Evolutionary conservation across 2,329 filamentous ascomycete genomes (phyloP).

Genomic region (Stagonosporopsis cucurbitacearum): DNA sequence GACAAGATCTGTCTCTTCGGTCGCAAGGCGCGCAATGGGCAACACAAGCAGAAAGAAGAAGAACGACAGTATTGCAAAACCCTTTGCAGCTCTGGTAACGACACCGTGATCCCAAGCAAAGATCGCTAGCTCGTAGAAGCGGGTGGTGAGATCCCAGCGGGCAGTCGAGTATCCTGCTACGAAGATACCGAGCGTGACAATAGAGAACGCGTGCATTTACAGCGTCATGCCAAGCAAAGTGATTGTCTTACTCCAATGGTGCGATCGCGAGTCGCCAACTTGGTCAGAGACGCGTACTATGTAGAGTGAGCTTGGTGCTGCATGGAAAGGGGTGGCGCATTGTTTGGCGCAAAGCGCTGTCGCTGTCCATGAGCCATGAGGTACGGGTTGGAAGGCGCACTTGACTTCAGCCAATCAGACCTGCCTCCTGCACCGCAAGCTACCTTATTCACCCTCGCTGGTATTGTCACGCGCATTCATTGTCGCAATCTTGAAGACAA

Average conservation of each 20-base stretch:
- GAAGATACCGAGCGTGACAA: conserved; percentile 96
- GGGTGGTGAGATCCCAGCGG: conserved; percentile 96
- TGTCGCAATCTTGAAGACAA: background rate
- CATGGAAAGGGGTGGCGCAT: conserved; percentile 15
- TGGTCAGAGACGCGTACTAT: background rate
- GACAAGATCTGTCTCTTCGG: conserved; percentile 81
- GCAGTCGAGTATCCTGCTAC: conserved; percentile 99
- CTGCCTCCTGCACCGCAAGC: background rate
- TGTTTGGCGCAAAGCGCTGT: conserved; percentile 25
- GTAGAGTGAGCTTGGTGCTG: background rate
- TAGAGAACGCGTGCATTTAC: conserved; percentile 96
- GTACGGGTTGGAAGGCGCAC: conserved; percentile 3
- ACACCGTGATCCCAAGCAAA: conserved; percentile 99
- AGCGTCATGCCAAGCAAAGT: conserved; percentile 32
- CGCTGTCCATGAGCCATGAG: conserved; percentile 2
- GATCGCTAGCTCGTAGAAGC: conserved; percentile 93
- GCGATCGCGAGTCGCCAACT: background rate
- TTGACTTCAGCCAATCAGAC: conserved; percentile 12
- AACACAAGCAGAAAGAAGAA: conserved; percentile 85
- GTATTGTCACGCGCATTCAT: background rate
- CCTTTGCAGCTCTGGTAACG: conserved; percentile 84
- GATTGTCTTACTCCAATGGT: background rate
- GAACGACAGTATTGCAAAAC: conserved; percentile 79
- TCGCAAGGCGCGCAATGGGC: conserved; percentile 82
- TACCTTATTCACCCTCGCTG: background rate